Evolutionary conservation across 2,329 filamentous ascomycete genomes (phyloP).

Genomic region (Sporothrix pseudoabietina): DNA sequence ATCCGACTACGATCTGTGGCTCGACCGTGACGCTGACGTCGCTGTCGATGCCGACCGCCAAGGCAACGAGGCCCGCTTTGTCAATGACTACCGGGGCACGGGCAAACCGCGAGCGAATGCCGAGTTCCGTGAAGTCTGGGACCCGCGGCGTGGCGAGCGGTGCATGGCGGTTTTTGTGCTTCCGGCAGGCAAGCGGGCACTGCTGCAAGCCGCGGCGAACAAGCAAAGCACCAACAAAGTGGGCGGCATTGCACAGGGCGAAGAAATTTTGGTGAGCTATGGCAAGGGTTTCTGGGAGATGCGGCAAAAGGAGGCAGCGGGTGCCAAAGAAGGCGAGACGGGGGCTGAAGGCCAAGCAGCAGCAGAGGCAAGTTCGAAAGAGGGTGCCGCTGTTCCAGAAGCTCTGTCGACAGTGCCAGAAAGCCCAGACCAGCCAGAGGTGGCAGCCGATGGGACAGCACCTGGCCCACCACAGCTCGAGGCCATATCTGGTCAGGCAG

Average conservation of each 20-base stretch:
- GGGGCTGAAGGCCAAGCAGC: background rate
- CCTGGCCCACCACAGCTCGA: background rate
- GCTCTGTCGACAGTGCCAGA: conserved; percentile 3
- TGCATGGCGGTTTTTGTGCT: conserved; percentile 63
- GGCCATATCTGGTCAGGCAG: background rate
- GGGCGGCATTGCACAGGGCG: conserved; percentile 55
- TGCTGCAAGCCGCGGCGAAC: background rate
- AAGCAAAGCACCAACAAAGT: background rate
- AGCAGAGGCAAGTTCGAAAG: background rate
- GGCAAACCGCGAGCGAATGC: conserved; percentile 52
- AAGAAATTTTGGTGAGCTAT: conserved; percentile 68
- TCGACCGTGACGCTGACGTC: conserved; percentile 58
- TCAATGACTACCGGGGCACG: conserved; percentile 68
- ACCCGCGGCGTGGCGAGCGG: conserved; percentile 52
- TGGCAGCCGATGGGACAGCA: background rate
- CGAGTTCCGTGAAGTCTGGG: conserved; percentile 63
- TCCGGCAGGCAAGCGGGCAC: conserved; percentile 45
- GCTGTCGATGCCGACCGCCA: conserved; percentile 61
- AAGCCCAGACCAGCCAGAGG: background rate
- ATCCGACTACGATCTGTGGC: conserved; percentile 66
- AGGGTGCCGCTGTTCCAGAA: background rate
- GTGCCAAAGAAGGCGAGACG: background rate
- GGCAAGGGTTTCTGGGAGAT: conserved; percentile 67
- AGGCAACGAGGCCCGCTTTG: conserved; percentile 67
- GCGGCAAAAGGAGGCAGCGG: conserved; percentile 46